Evolutionary conservation across 176 grass and related monocot genomes (phyloP), one percentile per base, ranked within the genome.

Genomic region (Tillandsia leiboldiana): DNA sequence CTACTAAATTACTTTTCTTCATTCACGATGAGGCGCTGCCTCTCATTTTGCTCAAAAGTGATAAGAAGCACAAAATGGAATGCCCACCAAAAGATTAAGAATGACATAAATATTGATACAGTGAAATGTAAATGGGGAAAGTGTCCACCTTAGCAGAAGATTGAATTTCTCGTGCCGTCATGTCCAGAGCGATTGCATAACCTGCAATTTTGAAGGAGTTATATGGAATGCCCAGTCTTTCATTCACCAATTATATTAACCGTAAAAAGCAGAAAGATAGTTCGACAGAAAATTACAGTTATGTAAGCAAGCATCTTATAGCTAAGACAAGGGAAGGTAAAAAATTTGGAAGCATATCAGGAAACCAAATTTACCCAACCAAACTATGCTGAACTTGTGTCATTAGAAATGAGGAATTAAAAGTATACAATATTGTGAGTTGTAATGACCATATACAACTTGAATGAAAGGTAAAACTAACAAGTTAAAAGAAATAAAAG

Each of bases 81-180:
- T 24, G 24, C n/a, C 9, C 6, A 47, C 17, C 9, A 2, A 72
- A 75, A 28, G 71, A 48, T 33, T 66, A 59, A 53, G 62, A 61
- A 61, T 22, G 12, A 61, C 15, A 23, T 61, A 61, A 23, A 18
- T 61, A 12, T 10, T n/a, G 27, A 24, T 33, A 1, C 23, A 48
- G 22, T 51, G 71, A 10, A 53, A 66, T n/a, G 59, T 28, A 12
- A 65, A 66, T 28, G 27, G 18, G 29, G 63, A 75, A 69, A 70
- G 64, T 61, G 10, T 13, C 15, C 47, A 92, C 93, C 86, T 90
- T 97, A 79, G 86, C 89, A 17, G 15, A 51, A 57, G 82, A 81
- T 57, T 97, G 94, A 78, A 92, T 91, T 65, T 97, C 94, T 75
- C 89, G 87, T 74, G 93, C 93, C 66, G 93, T 97, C 93, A 97